Percentiles rank a stretch among this genome's conserved stretches.
Conservation (phyloP, 768 basidiomycete species). For the Lentinula raphanica region DNA sequence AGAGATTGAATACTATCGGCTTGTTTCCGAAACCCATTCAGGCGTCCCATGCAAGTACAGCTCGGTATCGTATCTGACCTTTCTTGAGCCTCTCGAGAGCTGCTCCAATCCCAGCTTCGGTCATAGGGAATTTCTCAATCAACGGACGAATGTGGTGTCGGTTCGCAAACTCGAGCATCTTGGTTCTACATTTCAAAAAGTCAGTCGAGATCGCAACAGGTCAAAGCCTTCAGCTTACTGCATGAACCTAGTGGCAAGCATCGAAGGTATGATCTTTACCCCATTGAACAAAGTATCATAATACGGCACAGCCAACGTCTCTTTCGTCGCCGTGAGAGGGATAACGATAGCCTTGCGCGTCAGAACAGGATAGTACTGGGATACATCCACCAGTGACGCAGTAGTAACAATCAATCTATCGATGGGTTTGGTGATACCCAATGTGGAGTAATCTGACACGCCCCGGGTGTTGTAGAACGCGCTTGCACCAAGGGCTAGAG, state of each 20-base stretch:
- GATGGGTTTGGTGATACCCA: conserved; percentile 20
- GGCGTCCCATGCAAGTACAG: conserved; percentile 15
- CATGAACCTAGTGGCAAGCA: conserved; percentile 1
- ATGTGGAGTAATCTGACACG: conserved; percentile 4
- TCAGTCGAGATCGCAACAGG: neutral
- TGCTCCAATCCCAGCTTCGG: conserved; percentile 21
- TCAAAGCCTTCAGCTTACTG: neutral
- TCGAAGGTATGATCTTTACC: conserved; percentile 11
- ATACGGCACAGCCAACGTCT: conserved; percentile 19
- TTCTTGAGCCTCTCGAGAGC: conserved; percentile 20
- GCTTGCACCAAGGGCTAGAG: conserved; percentile 22
- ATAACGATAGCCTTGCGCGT: conserved; percentile 18
- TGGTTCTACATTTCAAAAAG: neutral
- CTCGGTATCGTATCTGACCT: conserved; percentile 27
- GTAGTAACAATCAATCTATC: conserved; percentile 25
- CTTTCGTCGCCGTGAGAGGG: conserved; percentile 20
- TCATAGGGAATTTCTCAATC: conserved; percentile 24
- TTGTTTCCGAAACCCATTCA: no score
- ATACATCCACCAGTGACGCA: conserved; percentile 7
- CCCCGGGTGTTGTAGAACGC: conserved; percentile 28
- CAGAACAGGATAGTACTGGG: conserved; percentile 19
- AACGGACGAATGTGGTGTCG: conserved; percentile 20
- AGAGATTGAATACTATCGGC: no score
- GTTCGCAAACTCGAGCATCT: conserved; percentile 29
- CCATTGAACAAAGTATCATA: conserved; percentile 12